A percentile compares a stretch with the other conserved stretches of the same genome.
These are phyloP conservation scores for Colletotrichum brevisporum DNA, from an alignment of 2,329 filamentous ascomycete genomes.

Conservation along the genomic window DNA sequence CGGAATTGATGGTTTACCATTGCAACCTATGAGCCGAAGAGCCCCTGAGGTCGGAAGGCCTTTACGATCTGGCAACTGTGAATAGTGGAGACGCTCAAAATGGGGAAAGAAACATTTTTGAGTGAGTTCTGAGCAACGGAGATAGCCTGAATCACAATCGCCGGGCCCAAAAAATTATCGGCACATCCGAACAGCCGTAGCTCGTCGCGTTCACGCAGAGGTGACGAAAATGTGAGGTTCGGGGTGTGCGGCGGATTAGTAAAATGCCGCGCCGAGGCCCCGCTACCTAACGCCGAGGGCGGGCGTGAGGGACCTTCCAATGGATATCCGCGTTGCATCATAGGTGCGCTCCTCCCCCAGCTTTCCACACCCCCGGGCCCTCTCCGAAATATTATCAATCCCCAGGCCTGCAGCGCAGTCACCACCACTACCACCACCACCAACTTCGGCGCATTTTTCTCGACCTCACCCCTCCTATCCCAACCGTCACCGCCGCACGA, in stretches of 20 bases:
- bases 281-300: constrained; percentile 38
- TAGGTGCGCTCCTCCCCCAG: constrained; percentile 21
- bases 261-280: constrained; percentile 34
- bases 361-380: background rate
- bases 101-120: background rate
- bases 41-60: background rate
- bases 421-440: background rate
- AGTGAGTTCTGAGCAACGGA: background rate
- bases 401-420: background rate
- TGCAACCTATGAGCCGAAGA: too few relatives aligned
- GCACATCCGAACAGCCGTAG: constrained; percentile 14
- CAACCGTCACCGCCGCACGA: background rate
- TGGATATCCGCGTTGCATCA: constrained; percentile 37
- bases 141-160: background rate
- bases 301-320: background rate
- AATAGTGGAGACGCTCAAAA: background rate
- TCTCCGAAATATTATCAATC: constrained; percentile 35
- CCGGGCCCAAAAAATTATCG: background rate
- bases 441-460: background rate
- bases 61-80: background rate
- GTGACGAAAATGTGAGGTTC: constrained; percentile 31
- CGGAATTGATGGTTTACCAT: background rate
- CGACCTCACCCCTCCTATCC: background rate
- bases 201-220: background rate
- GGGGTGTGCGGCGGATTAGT: constrained; percentile 35